Conservation (phyloP, 164 flowering plant species). For the Vitis cinerea region DNA sequence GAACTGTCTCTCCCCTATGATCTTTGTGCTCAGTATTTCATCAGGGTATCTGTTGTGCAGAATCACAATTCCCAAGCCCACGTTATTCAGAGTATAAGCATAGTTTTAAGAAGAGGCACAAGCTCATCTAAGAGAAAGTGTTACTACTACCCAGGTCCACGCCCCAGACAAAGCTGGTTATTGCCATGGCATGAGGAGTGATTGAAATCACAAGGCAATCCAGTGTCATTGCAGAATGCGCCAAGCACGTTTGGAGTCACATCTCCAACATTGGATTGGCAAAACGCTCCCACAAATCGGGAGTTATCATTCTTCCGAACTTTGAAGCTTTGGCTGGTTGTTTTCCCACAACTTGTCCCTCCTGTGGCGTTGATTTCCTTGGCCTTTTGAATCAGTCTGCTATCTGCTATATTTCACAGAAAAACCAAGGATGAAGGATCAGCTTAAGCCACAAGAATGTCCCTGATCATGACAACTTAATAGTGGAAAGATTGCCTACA, state of each 20-base stretch:
- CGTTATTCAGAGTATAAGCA: too few species aligned
- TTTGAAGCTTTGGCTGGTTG: slow-evolving; percentile 37
- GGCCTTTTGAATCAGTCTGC: slow-evolving; percentile 23
- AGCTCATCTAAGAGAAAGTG: background rate
- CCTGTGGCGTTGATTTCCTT: slow-evolving; percentile 40
- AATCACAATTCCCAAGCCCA: background rate
- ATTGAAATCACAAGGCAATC: slow-evolving; percentile 58
- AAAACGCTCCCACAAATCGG: slow-evolving; percentile 58
- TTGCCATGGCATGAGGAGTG: slow-evolving; percentile 54
- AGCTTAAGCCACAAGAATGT: too few species aligned
- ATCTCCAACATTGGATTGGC: slow-evolving; percentile 74
- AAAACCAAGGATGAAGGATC: too few species aligned
- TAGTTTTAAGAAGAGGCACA: too few species aligned
- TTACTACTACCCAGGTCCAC: slow-evolving; percentile 59
- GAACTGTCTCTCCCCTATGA: slow-evolving; percentile 63
- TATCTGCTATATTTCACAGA: slow-evolving; percentile 7
- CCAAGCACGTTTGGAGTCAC: slow-evolving; percentile 68
- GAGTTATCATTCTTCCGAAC: slow-evolving; percentile 46
- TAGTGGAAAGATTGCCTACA: background rate
- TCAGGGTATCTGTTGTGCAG: slow-evolving; percentile 50
- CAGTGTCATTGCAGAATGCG: slow-evolving; percentile 56
- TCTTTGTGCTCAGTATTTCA: slow-evolving; percentile 62
- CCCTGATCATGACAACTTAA: too few species aligned
- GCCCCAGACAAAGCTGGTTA: slow-evolving; percentile 53
- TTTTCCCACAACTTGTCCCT: slow-evolving; percentile 33